phyloP scores from a whole-genome alignment of 2,329 filamentous ascomycete genomes.

The Geosmithia flava region DNA sequence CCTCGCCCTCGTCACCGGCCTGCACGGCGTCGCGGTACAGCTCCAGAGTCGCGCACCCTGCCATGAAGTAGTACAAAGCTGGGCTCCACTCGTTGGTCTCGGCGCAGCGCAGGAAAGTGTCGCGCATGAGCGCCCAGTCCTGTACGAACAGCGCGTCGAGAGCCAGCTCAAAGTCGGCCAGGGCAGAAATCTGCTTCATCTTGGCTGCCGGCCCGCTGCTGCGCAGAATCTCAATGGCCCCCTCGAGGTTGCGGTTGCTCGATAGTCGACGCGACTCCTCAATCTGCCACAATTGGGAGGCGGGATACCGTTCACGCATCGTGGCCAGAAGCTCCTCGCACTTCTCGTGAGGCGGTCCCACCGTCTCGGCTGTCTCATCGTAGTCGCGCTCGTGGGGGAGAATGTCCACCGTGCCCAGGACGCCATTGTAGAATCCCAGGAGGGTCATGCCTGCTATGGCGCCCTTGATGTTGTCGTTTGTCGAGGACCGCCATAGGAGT shows the following conservation, averaged over 20 bases:
- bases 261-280: slow-evolving; percentile 74
- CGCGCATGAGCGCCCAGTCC: slow-evolving; percentile 60
- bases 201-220: slow-evolving; percentile 47
- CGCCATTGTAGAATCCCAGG: slow-evolving; percentile 77
- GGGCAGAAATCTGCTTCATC: slow-evolving; percentile 78
- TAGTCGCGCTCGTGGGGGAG: slow-evolving; percentile 48
- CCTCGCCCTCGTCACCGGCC: slow-evolving; percentile 25
- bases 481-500: slow-evolving; percentile 84
- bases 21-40: slow-evolving; percentile 54
- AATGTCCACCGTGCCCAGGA: slow-evolving; percentile 82
- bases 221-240: slow-evolving; percentile 53
- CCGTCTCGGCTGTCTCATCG: slow-evolving; percentile 40
- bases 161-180: slow-evolving; percentile 76
- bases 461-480: slow-evolving; percentile 83
- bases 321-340: slow-evolving; percentile 55
- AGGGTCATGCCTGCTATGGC: slow-evolving; percentile 74
- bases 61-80: slow-evolving; percentile 80
- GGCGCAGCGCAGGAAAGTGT: slow-evolving; percentile 61
- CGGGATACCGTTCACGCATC: slow-evolving; percentile 69
- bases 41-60: slow-evolving; percentile 66
- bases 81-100: slow-evolving; percentile 88
- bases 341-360: slow-evolving; percentile 60
- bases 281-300: slow-evolving; percentile 73
- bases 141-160: slow-evolving; percentile 70
- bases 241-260: slow-evolving; percentile 51